These are phyloP conservation scores for Oryza brachyantha DNA, from an alignment of 176 grass and related monocot species.

Conservation along the genomic window DNA sequence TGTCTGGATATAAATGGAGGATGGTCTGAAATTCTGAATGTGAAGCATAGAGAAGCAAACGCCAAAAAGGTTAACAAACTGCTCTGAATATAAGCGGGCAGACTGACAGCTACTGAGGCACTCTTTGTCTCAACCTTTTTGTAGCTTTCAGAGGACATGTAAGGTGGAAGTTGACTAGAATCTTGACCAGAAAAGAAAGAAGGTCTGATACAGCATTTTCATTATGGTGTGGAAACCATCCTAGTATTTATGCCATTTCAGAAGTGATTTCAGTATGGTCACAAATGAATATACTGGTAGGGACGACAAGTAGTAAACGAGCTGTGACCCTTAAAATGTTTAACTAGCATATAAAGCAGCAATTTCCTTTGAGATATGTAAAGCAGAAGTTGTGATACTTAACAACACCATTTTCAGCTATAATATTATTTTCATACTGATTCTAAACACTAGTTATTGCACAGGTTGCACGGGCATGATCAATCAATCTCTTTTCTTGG, in stretches of 20 bases:
- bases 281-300: neutral
- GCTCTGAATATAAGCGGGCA: neutral
- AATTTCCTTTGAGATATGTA: too few species aligned
- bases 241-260: neutral
- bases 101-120: neutral
- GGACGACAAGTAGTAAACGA: neutral
- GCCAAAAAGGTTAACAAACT: neutral
- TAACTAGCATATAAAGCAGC: neutral
- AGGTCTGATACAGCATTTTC: neutral
- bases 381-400: neutral
- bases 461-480: constrained; percentile 41
- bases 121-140: neutral
- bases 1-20: neutral
- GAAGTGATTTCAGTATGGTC: neutral
- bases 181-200: neutral
- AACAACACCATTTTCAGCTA: neutral
- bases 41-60: neutral
- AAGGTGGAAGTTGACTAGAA: neutral
- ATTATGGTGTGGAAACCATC: neutral
- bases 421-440: neutral
- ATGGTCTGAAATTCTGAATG: neutral
- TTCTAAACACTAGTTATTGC: constrained; percentile 1
- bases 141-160: neutral
- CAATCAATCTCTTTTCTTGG: constrained; percentile 58
- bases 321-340: neutral